These are phyloP conservation scores for Capsicum chinense DNA, from an alignment of 257 asterid species.

Conservation along the genomic window DNA sequence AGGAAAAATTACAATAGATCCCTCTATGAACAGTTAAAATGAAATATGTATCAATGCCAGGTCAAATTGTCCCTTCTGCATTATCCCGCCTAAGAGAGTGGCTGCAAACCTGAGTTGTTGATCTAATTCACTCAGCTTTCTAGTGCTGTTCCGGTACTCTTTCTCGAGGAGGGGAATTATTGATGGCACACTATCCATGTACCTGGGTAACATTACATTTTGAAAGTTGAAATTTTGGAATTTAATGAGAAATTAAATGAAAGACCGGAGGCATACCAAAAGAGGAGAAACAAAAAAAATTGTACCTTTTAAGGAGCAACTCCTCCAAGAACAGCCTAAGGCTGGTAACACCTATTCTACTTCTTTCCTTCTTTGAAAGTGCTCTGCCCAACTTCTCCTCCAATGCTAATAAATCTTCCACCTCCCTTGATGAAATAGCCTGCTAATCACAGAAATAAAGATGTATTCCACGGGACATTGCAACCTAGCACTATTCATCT, in stretches of 20 bases:
- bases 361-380: conserved; percentile 81
- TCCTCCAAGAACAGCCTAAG: conserved; percentile 93
- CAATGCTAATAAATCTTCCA: conserved; percentile 77
- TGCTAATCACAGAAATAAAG: conserved; percentile 35
- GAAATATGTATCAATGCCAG: conserved; percentile 9
- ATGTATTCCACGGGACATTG: neutral
- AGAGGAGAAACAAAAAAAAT: neutral
- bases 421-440: conserved; percentile 87
- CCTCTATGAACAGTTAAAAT: conserved; percentile 22
- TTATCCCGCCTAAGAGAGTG: conserved; percentile 21
- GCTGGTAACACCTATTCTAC: conserved; percentile 93
- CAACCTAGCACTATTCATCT: conserved; percentile 18
- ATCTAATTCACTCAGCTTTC: conserved; percentile 82
- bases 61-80: conserved; percentile 4
- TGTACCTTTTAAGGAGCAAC: conserved; percentile 80
- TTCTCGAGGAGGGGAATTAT: conserved; percentile 95
- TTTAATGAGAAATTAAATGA: conserved; percentile 4
- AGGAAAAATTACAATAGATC: neutral
- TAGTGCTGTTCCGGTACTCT: conserved; percentile 75
- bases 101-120: conserved; percentile 83
- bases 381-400: conserved; percentile 94
- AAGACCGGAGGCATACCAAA: conserved; percentile 21
- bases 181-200: conserved; percentile 88
- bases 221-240: conserved; percentile 35
- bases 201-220: conserved; percentile 54